Evolutionary conservation across 2,329 filamentous ascomycete species (phyloP).

Genomic region (Cladobotryum protrusum): DNA sequence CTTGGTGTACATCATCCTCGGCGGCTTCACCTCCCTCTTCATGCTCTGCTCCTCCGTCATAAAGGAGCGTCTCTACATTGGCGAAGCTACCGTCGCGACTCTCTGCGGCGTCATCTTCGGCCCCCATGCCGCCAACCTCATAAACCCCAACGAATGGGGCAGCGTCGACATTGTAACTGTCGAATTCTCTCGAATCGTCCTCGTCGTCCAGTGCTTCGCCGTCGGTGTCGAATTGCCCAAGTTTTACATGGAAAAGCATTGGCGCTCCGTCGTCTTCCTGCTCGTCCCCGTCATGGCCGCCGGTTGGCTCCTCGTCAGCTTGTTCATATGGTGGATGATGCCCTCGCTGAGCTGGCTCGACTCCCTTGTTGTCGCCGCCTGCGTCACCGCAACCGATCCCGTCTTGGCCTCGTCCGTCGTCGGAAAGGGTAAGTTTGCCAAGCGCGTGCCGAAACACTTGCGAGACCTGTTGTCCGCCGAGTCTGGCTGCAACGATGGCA

Average conservation of each 20-base stretch:
- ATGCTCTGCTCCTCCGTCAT: constrained; percentile 98
- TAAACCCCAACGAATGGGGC: constrained; percentile 71
- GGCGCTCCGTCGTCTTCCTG: constrained; percentile 83
- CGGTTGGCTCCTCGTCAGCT: constrained; percentile 86
- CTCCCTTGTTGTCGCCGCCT: constrained; percentile 79
- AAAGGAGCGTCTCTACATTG: constrained; percentile 97
- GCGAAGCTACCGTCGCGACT: constrained; percentile 91
- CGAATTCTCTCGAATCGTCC: constrained; percentile 82
- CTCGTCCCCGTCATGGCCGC: constrained; percentile 96
- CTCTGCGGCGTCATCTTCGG: constrained; percentile 85
- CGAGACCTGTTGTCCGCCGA: constrained; percentile 91
- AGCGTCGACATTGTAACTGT: constrained; percentile 81
- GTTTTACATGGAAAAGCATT: constrained; percentile 97
- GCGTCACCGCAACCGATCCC: constrained; percentile 94
- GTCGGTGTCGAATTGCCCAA: constrained; percentile 86
- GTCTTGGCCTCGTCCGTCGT: constrained; percentile 96
- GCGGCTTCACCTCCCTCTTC: constrained; percentile 94
- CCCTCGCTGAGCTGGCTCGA: constrained; percentile 79
- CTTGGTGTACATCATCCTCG: constrained; percentile 96
- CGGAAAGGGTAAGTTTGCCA: constrained; percentile 97
- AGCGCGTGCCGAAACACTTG: constrained; percentile 94
- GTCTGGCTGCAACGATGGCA: constrained; percentile 98
- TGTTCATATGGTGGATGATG: constrained; percentile 92
- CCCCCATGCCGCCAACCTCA: constrained; percentile 74
- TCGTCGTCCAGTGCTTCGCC: constrained; percentile 89